Evolutionary conservation across 2,329 filamentous ascomycete species (phyloP), one percentile per base, ranked within the genome.

Genomic region (Cordyceps tenuipes): DNA sequence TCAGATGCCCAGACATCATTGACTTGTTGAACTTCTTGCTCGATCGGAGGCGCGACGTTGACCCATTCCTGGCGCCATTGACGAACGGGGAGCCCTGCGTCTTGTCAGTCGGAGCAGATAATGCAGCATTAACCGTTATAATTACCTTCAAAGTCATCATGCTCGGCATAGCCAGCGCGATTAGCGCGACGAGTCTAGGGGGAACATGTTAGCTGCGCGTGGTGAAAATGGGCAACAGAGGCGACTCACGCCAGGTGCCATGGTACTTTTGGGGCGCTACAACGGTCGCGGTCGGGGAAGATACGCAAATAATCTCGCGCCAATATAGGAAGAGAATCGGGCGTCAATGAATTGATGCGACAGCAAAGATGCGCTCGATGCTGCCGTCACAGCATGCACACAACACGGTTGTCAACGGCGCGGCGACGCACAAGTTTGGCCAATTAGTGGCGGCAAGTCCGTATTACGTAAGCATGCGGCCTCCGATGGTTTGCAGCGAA

Each of bases 11-110:
- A 93, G 57, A 83, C 78, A 70, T 88, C 83, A 67, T 85, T 84
- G 65, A 81, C 81, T 63, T 85, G 79, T 36, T 76, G 78, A 31
- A 80, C 84, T 66, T 92, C 88, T 63, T 84, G 78, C 43, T 83
- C 80, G 10, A 81, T 77, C 13, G 83, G 83, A 57, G 90, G 86
- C 65, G 84, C 85, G 68, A 93, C 77, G 47, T 77, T 87, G 60
- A 90, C 81, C 74, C 78, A 79, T 61, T 88, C 85, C 64, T 89
- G 85, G 60, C 89, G 86, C 88, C 91, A 97, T 82, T 96, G 91
- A 68, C 91, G 88, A 61, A 97, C 88, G 17, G 93, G 93, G 12
- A 97, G 81, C 62, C 91, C 90, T 80, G 83, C 78, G 13, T 48
- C 4, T 17, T 13, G 48, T 62, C 15, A 62, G 61, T 17, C 15